These are phyloP conservation scores for Pyrrhoderma noxium DNA, from an alignment of 1,284 basidiomycete species.

Conservation along the genomic window DNA sequence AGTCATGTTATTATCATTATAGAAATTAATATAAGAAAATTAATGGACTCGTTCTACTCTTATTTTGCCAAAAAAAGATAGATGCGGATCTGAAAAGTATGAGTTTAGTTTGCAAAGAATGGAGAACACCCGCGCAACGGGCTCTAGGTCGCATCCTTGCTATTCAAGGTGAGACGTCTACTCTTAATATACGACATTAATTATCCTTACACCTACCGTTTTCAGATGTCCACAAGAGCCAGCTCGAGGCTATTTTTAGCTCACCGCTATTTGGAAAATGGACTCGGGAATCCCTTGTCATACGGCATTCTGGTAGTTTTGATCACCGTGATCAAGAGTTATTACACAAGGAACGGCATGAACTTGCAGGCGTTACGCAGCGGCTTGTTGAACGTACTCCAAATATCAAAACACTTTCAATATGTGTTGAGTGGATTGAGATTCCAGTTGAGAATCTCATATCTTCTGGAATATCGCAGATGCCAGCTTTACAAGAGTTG, in stretches of 20 bases:
- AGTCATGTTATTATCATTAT: background rate
- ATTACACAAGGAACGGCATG: background rate
- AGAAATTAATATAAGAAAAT: background rate
- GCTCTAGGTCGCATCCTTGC: conserved; percentile 11
- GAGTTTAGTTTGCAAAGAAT: conserved; percentile 16
- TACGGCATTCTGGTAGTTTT: conserved; percentile 5
- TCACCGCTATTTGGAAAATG: conserved; percentile 13
- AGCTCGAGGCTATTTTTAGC: conserved; percentile 7
- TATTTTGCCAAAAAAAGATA: background rate
- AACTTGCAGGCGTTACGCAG: conserved; percentile 7
- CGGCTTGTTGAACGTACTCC: conserved; percentile 5
- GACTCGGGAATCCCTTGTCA: conserved; percentile 12
- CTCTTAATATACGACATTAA: background rate
- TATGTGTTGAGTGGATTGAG: conserved; percentile 14
- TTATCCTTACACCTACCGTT: background rate
- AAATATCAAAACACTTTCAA: conserved; percentile 9
- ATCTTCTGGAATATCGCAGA: background rate
- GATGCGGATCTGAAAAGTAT: conserved; percentile 14
- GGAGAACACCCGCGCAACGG: conserved; percentile 12
- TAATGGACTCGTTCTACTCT: no score
- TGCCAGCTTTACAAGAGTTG: conserved; percentile 9
- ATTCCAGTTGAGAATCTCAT: background rate
- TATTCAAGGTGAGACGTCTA: conserved; percentile 9
- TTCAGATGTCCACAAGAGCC: conserved; percentile 6
- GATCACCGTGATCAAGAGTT: background rate